A percentile compares a stretch with the other conserved stretches of the same genome.
phyloP scores from a whole-genome alignment of 2,329 filamentous ascomycete species.

The Hortaea werneckii region DNA sequence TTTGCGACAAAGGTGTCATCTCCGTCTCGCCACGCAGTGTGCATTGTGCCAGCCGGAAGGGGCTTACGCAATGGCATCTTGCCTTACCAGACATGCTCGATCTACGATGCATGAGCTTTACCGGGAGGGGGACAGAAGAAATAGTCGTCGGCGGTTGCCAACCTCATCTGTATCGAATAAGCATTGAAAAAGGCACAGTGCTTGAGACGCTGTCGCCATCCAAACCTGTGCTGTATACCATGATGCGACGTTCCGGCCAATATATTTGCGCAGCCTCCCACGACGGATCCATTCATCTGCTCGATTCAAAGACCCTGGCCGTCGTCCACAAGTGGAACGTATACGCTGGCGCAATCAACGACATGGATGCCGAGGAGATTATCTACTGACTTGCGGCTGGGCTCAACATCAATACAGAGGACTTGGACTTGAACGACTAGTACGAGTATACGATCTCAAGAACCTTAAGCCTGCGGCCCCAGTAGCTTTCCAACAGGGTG shows the following conservation, averaged over 20 bases:
- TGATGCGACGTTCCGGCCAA: slow-evolving; percentile 77
- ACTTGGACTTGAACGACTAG: slow-evolving; percentile 80
- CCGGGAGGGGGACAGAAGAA: slow-evolving; percentile 70
- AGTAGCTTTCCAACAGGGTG: slow-evolving; percentile 83
- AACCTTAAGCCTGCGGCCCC: slow-evolving; percentile 79
- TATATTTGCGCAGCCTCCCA: slow-evolving; percentile 88
- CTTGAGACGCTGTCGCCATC: slow-evolving; percentile 1
- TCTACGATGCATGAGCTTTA: slow-evolving; percentile 90
- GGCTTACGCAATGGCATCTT: slow-evolving; percentile 80
- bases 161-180: slow-evolving; percentile 68
- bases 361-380: slow-evolving; percentile 98
- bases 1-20: slow-evolving; percentile 84
- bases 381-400: slow-evolving; percentile 89
- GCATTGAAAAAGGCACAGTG: slow-evolving; percentile 42
- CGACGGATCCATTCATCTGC: slow-evolving; percentile 70
- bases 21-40: slow-evolving; percentile 73
- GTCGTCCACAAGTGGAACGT: slow-evolving; percentile 84
- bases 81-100: slow-evolving; percentile 70
- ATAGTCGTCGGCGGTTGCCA: slow-evolving; percentile 84
- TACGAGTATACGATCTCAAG: slow-evolving; percentile 93
- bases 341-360: slow-evolving; percentile 78
- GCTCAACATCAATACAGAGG: slow-evolving; percentile 70
- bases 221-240: slow-evolving; percentile 56
- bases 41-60: slow-evolving; percentile 78
- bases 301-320: slow-evolving; percentile 68